These are phyloP conservation scores for Malus hybrid DNA, from an alignment of 331 rosid genomes.

Conservation along the genomic window DNA sequence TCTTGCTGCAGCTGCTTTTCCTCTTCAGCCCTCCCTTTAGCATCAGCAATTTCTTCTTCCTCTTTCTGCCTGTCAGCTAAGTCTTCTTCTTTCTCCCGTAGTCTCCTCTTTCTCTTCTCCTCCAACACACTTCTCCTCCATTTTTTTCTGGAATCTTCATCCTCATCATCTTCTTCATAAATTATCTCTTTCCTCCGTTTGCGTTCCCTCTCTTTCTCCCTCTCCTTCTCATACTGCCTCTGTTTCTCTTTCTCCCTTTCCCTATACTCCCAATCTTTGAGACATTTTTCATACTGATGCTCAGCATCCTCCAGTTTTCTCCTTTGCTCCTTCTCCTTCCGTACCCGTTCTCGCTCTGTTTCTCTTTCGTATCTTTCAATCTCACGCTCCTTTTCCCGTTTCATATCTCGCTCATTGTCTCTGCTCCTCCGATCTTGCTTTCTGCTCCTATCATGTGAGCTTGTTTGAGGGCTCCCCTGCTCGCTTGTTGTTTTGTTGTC, in stretches of 20 bases:
- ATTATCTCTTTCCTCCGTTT: constrained; percentile 81
- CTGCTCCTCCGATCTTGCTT: constrained; percentile 62
- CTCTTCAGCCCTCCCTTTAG: constrained; percentile 64
- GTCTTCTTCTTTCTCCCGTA: constrained; percentile 89
- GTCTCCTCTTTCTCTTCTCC: constrained; percentile 87
- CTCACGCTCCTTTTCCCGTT: constrained; percentile 90
- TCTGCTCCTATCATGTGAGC: constrained; percentile 73
- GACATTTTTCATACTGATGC: constrained; percentile 71
- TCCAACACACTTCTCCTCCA: constrained; percentile 85
- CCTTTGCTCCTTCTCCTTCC: constrained; percentile 93
- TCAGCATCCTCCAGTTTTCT: constrained; percentile 86
- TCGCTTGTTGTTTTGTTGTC: constrained; percentile 56
- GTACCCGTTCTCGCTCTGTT: constrained; percentile 87
- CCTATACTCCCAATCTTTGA: constrained; percentile 96
- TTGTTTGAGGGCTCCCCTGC: constrained; percentile 62
- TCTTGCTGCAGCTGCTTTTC: constrained; percentile 54
- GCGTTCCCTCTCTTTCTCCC: constrained; percentile 89
- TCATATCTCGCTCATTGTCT: constrained; percentile 81
- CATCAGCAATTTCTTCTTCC: constrained; percentile 89
- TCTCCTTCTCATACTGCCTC: constrained; percentile 82
- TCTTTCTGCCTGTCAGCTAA: constrained; percentile 63
- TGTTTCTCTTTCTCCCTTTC: constrained; percentile 90
- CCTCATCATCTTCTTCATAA: constrained; percentile 90
- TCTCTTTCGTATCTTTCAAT: constrained; percentile 95
- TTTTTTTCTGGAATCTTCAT: constrained; percentile 88